Conservation (phyloP, 495 filamentous ascomycete species). For the Alectoria sarmentosa region DNA sequence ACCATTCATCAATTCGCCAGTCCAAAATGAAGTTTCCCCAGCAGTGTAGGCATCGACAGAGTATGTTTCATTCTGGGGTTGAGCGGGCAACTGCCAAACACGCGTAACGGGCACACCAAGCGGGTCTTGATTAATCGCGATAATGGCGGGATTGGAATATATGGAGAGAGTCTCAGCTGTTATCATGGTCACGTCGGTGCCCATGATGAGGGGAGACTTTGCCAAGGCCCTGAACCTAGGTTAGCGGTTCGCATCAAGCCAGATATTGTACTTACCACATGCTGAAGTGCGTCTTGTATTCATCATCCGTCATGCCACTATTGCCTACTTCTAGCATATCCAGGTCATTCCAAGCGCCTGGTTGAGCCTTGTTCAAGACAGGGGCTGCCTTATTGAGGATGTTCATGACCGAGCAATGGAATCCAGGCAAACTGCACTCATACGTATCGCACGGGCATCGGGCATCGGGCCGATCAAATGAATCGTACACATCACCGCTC, state of each 20-base stretch:
- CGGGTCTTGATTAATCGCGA: constrained; percentile 43
- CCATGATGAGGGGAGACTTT: constrained; percentile 31
- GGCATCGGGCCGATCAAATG: constrained; percentile 30
- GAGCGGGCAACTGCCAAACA: constrained; percentile 34
- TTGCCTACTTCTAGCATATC: constrained; percentile 63
- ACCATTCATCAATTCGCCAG: constrained; percentile 31
- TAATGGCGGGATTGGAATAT: constrained; percentile 37
- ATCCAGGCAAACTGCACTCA: constrained; percentile 44
- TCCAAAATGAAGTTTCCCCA: constrained; percentile 46
- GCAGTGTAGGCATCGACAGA: constrained; percentile 28
- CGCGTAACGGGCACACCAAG: constrained; percentile 32
- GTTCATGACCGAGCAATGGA: constrained; percentile 47
- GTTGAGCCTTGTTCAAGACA: constrained; percentile 30
- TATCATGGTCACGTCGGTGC: constrained; percentile 30
- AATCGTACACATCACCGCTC: constrained; percentile 44
- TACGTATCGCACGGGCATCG: constrained; percentile 38
- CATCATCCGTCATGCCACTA: constrained; percentile 42
- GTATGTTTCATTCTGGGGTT: constrained; percentile 28
- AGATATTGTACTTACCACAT: constrained; percentile 26
- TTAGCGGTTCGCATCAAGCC: background rate
- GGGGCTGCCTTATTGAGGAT: constrained; percentile 45
- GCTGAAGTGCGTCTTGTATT: constrained; percentile 33
- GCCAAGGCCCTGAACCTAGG: constrained; percentile 25
- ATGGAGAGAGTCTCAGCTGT: constrained; percentile 32
- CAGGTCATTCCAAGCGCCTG: constrained; percentile 37